Evolutionary conservation across 768 basidiomycete species (phyloP), one percentile per base, ranked within the genome.

Genomic region (Termitomyces sp.): DNA sequence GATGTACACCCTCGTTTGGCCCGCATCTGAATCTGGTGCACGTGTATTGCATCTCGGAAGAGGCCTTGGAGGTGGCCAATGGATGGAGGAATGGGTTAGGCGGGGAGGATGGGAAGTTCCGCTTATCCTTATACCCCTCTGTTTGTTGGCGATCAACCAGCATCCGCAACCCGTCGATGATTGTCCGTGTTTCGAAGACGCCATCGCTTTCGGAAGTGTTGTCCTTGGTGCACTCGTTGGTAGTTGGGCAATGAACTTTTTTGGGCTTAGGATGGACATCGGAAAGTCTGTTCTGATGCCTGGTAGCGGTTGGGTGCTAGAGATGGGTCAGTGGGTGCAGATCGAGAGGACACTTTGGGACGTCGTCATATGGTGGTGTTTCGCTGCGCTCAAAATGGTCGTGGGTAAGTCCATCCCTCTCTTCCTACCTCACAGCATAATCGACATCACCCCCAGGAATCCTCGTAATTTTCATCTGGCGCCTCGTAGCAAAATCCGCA

Each of bases 181-280:
- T 63, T 98, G 96, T 61, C 96, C 96, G 2, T 98, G 96, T 70
- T 99, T 97, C 69, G 96, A 97, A 66, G 96, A 98, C 64, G 92
- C 95, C 3, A 95, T 98, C 48, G 94, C 96, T 0, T 88, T 94
- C 59, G 72, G 89, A n/a, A 86, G 90, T 23, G 94, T 94, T 39
- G 77, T 91, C 16, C 74, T 89, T 33, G 96, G 96, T n/a, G 73
- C 77, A 18, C 72, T 82, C 22, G 66, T 94, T 0, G 84, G 83
- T 0, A 76, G 81, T 41, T 97, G 94, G 94, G 75, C 69, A 27
- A 76, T 76, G 64, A 60, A 67, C 11, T 77, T 75, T 36, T 68
- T 70, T 39, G 78, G 75, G n/a, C 64, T 76, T 13, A 74, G 71
- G 52, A 64, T 65, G 45, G 57, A 60, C 0, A 52, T 66, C 10